Evolutionary conservation across 257 asterid genomes (phyloP), one percentile per base, ranked within the genome.

Genomic region (Thymus mandschuricus): DNA sequence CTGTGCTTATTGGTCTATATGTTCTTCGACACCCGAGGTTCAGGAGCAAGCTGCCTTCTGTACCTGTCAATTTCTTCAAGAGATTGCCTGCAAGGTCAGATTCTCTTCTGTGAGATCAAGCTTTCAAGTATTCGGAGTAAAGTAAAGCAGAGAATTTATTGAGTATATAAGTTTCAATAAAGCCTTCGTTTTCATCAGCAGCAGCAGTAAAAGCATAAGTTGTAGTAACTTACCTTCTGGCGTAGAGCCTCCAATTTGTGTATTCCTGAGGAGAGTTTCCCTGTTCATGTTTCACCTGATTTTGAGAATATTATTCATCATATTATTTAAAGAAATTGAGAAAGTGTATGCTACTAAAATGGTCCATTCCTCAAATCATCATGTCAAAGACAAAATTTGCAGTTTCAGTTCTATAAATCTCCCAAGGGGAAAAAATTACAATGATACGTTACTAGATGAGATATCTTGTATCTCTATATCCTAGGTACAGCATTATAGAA

Each of bases 41-140:
- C 74, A 74, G 97, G 85, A 71, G 86, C 87, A 84, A 45, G 77
- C 40, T 90, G 81, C 98, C 98, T 1, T 81, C 96, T 0, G 90
- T 90, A 21, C 95, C 96, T 11, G 86, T 79, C 33, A 92, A 92
- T 78, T 92, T 90, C 91, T 92, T 92, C 92, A 92, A 85, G 86
- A 90, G 98, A 75, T 72, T 92, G 63, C 96, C 98, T 66, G 85
- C 98, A 1, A 88, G 82, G 78, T 76, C 95, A 60, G 98, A 92
- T 61, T 78, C 85, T 70, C 89, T 92, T 60, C 77, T 92, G 52
- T 92, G 81, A 92, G 80, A 72, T 67, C 75, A 57, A 60, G 67
- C 45, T 58, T 59, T 67, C 75, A 57, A 60, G 67, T 40, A 62
- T 60, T 66, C 57, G 52, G 57, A 60, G 75, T 64, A 71, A 70